A percentile compares a stretch with the other conserved stretches of the same genome.
phyloP scores from a whole-genome alignment of 202 grass and related monocot species.

The Zizania palustris region DNA sequence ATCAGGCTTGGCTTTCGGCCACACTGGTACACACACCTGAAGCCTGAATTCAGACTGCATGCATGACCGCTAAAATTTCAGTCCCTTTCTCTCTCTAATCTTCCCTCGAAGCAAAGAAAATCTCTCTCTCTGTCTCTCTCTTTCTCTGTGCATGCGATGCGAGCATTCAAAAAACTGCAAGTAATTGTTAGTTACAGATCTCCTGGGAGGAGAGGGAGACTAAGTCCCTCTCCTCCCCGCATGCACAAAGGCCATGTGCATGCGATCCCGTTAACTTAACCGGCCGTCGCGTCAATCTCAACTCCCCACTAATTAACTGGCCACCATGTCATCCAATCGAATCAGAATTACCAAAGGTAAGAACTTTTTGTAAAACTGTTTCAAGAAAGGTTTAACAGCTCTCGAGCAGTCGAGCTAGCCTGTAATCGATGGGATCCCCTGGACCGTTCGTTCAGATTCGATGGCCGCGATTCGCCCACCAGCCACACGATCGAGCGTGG shows the following conservation, averaged over 20 bases:
- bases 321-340: not conserved
- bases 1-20: slow-evolving; percentile 12
- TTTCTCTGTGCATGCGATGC: not conserved
- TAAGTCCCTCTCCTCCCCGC: no score
- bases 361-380: no score
- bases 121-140: not conserved
- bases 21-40: slow-evolving; percentile 5
- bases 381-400: no score
- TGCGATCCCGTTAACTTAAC: slow-evolving; percentile 24
- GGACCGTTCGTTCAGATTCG: slow-evolving; percentile 2
- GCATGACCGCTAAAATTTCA: slow-evolving; percentile 5
- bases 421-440: no score
- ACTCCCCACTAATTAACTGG: slow-evolving; percentile 7
- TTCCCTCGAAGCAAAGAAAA: slow-evolving; percentile 22
- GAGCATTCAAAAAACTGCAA: not conserved
- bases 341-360: not conserved
- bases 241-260: no score
- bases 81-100: not conserved
- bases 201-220: no score
- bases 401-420: no score
- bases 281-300: slow-evolving; percentile 1
- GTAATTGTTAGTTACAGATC: no score
- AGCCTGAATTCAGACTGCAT: not conserved
- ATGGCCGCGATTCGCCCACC: slow-evolving; percentile 32
- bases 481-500: not conserved